Evolutionary conservation across 169 alveolate genomes (phyloP), one percentile per base, ranked within the genome.

Genomic region (Eimeria nieschulzi): DNA sequence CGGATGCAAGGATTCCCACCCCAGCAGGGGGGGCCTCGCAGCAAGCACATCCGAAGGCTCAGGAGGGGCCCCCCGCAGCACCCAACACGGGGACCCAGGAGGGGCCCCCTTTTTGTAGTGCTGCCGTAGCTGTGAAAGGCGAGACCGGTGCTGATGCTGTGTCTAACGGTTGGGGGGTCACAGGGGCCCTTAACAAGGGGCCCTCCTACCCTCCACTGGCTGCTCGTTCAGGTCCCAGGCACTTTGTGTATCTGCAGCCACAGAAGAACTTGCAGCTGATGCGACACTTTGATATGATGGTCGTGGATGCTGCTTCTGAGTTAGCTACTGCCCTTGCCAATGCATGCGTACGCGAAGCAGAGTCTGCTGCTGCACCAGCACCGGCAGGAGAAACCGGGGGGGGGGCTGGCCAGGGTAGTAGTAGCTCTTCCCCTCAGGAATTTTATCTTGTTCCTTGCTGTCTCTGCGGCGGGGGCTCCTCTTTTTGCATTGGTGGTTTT

Each of bases 401-500:
- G 54, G 61, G 23, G 19, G 55, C 46, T 8, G 21, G 23, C 5
- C 26, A 25, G 21, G 0, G 87, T n/a, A 26, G 54, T 23, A 53
- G 68, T 7, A 39, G 61, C 59, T 6, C 21, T 25, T 68, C 17
- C 17, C 78, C 13, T 33, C 46, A 33, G 46, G 55, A 61, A 39
- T 53, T 75, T 13, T 91, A 12, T 23, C 39, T 91, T 10, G 76
- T 83, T 9, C 94, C 94, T 39, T 66, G 83, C 51, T 61, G 85
- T 21, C 78, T 59, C 13, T 63, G 87, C 9, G 94, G 92, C 7
- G 94, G 94, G 25, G 91, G 92, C 7, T 80, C 94, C 1, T 91
- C 94, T 13, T 91, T 63, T 80, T 64, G 87, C 25, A 83, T 91
- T 0, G 94, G 92, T 1, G 94, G 94, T 56, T 80, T 68, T 33